Percentiles rank a stretch among this genome's conserved stretches.
These are phyloP conservation scores for Exophiala alcalophila DNA, from an alignment of 2,329 filamentous ascomycete genomes.

Conservation along the genomic window DNA sequence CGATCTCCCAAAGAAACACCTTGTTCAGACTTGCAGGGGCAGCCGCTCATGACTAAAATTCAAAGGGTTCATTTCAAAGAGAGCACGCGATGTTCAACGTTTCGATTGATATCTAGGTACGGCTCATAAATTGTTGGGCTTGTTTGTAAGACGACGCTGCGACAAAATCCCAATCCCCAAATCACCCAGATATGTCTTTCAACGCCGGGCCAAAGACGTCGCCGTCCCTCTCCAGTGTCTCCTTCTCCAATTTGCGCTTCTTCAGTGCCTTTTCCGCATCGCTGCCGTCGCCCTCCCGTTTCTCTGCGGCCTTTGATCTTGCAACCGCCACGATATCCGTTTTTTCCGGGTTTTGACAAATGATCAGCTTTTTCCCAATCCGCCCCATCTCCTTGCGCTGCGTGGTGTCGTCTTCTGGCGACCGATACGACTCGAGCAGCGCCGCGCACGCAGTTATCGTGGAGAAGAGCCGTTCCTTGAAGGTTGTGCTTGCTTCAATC, in stretches of 20 bases:
- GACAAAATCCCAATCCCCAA: neutral
- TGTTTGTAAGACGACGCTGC: too few relatives aligned
- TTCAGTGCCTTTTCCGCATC: constrained; percentile 34
- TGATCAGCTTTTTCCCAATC: constrained; percentile 50
- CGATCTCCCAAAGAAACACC: too few relatives aligned
- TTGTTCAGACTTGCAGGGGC: too few relatives aligned
- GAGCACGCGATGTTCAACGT: too few relatives aligned
- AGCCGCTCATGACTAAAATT: too few relatives aligned
- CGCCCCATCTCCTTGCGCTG: constrained; percentile 44
- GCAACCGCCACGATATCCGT: constrained; percentile 39
- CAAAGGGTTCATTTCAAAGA: too few relatives aligned
- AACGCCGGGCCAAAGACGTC: constrained; percentile 35
- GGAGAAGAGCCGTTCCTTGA: constrained; percentile 32
- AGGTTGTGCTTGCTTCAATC: neutral
- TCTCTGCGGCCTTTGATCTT: constrained; percentile 36
- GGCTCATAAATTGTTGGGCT: too few relatives aligned
- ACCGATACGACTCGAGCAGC: constrained; percentile 41
- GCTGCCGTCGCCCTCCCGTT: constrained; percentile 37
- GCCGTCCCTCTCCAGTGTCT: constrained; percentile 32
- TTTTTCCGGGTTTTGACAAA: constrained; percentile 50
- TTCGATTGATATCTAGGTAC: too few relatives aligned
- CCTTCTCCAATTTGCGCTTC: constrained; percentile 34
- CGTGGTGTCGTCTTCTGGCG: constrained; percentile 37
- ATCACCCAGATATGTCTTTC: constrained; percentile 14
- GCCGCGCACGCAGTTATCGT: constrained; percentile 40